Percentiles rank a stretch among this genome's conserved stretches.
phyloP scores from a whole-genome alignment of 495 filamentous ascomycete species.

The Penicillium desertorum region DNA sequence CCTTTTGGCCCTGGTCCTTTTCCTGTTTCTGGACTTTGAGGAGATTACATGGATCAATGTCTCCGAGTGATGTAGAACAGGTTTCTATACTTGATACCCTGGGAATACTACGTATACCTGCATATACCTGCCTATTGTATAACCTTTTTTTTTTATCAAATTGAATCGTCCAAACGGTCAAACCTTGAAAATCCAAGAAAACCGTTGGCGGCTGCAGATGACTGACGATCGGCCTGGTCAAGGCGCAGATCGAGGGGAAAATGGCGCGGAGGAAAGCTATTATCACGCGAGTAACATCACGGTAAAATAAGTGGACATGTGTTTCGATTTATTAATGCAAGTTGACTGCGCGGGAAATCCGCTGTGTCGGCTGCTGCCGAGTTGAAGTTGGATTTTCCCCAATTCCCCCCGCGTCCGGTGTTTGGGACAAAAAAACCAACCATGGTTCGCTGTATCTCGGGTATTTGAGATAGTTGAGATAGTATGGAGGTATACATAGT shows the following conservation, averaged over 20 bases:
- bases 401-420: slow-evolving; percentile 15
- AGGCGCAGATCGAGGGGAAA: slow-evolving; percentile 18
- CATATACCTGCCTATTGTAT: slow-evolving; percentile 1
- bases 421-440: slow-evolving; percentile 2
- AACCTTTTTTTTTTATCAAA: neutral
- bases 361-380: slow-evolving; percentile 21
- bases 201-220: slow-evolving; percentile 25
- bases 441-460: slow-evolving; percentile 23
- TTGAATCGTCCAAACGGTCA: no score
- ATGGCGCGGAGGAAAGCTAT: slow-evolving; percentile 1
- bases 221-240: slow-evolving; percentile 24
- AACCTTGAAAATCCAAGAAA: slow-evolving; percentile 13
- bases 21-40: neutral
- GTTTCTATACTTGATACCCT: neutral
- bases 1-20: neutral
- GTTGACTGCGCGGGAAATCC: slow-evolving; percentile 16
- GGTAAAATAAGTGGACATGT: neutral
- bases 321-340: slow-evolving; percentile 2
- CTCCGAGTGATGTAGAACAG: neutral
- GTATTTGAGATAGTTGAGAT: no score
- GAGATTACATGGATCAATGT: neutral
- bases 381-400: neutral
- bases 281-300: slow-evolving; percentile 8
- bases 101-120: neutral
- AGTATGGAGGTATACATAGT: no score